Percentiles rank a stretch among this genome's conserved stretches.
Evolutionary conservation across 306 rosid genomes (phyloP).

Genomic region (Vigna nakashimae): DNA sequence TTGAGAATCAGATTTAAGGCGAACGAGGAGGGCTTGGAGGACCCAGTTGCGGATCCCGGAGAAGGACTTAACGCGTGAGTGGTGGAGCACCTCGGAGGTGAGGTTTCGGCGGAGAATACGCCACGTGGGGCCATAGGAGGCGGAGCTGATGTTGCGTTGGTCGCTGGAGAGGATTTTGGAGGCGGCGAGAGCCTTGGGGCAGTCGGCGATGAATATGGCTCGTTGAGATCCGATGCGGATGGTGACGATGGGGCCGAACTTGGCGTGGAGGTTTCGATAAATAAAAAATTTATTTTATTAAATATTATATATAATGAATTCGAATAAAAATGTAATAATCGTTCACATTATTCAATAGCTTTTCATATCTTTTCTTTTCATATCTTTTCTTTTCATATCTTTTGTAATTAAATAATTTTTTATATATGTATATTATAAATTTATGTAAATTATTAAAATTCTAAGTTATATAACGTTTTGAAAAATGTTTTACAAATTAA

Average conservation of each 20-base stretch:
- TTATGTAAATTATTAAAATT: no score
- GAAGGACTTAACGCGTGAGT: slow-evolving; percentile 44
- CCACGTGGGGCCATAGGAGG: slow-evolving; percentile 50
- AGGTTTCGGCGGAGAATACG: slow-evolving; percentile 58
- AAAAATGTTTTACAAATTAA: no score
- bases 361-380: no score
- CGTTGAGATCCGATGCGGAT: slow-evolving; percentile 38
- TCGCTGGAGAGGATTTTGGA: not conserved
- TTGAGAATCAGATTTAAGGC: slow-evolving; percentile 23
- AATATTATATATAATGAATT: no score
- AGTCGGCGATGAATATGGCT: slow-evolving; percentile 39
- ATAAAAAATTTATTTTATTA: no score
- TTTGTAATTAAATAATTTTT: no score
- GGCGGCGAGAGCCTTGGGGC: slow-evolving; percentile 29
- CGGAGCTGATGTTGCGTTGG: slow-evolving; percentile 44
- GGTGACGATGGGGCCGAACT: slow-evolving; percentile 51
- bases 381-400: no score
- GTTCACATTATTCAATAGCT: no score
- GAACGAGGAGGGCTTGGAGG: no score
- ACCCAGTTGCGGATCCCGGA: slow-evolving; percentile 24
- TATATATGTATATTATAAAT: no score
- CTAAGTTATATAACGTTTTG: no score
- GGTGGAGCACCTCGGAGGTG: slow-evolving; percentile 50
- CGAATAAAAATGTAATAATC: no score
- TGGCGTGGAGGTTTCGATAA: slow-evolving; percentile 34